Base-by-base conservation (phyloP, 2,329 filamentous ascomycete species). In the Colletotrichum musae region DNA sequence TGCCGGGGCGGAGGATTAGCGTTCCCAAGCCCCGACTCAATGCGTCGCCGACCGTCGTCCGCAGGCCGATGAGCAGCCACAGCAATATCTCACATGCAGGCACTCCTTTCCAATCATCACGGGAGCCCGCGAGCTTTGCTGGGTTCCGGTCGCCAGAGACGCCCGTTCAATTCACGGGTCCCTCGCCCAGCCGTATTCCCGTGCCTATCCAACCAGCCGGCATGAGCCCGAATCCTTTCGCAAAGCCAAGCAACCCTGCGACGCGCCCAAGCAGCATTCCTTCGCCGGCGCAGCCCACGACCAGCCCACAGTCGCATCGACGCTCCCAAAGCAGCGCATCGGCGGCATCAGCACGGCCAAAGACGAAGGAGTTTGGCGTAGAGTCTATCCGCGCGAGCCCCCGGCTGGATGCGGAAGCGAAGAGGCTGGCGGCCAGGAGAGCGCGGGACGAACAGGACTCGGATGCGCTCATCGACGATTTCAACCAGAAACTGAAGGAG, bases 401-500 rank as follows among this genome's bases (percentile, higher is more conserved):
- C 5, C 81, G 87, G 3, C 79, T 90, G 4, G 81, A 88, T 75
- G 80, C 85, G 21, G 94, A 97, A 75, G 93, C 93, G 6, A 91
- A 92, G 76, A 87, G 88, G 52, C 89, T 95, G 64, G 91, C 94
- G 6, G 90, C 91, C n/a, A 88, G 89, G 76, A 88, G 92, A 72
- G 85, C 90, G 26, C 88, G 89, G 58, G 92, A 93, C 67, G 94
- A 97, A 74, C 86, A 90, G 53, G 91, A 95, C 74, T 88, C 93
- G 7, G 94, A 98, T 74, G 89, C 91, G 51, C 91, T 92, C 60
- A 92, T 98, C 74, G 90, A 90, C 57, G 89, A 92, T 28, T 90
- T 98, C 80, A 97, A 96, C 77, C 86, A 89, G 56, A 90, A 93
- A 74, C 83, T 98, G 56, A 89, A 93, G 76, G 92, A 91, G 41